Base-by-base conservation (phyloP, 768 basidiomycete genomes). In the Suillus sp. region DNA sequence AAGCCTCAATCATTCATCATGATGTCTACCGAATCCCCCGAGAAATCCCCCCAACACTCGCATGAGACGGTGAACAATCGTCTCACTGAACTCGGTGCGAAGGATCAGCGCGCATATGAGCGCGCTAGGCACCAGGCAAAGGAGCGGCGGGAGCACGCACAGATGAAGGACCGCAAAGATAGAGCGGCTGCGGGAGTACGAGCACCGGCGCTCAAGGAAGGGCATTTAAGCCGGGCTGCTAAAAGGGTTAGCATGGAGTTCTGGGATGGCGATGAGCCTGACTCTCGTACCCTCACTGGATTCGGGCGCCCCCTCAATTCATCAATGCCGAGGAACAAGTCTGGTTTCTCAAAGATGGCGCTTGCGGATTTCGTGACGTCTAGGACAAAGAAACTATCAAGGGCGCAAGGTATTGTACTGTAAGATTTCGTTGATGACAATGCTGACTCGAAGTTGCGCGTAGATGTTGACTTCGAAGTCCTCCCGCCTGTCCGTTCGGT, bases 91-190 rank as follows among this genome's bases (percentile, higher is more conserved):
- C 11, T 58, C 2, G 60, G 7, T 32, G 55, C 67, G 38, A 75
- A 75, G 60, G 75, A 77, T 58, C 68, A 69, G 43, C 75, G 74
- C 18, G 76, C 74, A 25, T 69, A 65, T 14, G 74, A 75, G 66
- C 76, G 73, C 35, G 75, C 74, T 9, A 74, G 76, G 62, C 74
- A 75, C 37, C 74, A 69, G 27, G 67, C 62, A 60, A 75, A 75
- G 64, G 72, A 74, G 62, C 73, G 74, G 32, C 75, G 60, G 57
- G 75, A 72, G 64, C 70, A 76, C 10, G 66, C 69, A 14, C 72
- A 74, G 6, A 64, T 68, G 10, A 74, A 65, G 74, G 67, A 74
- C 62, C 74, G 74, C 64, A 75, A 77, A 66, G 70, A 75, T 64
- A 70, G 67, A 64, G 70, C 64, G 8, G 64, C 70, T 3, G 59